Percentiles rank a stretch among this genome's conserved stretches.
Evolutionary conservation across 106 monocot genomes (phyloP).

Genomic region (Gastrodia elata): DNA sequence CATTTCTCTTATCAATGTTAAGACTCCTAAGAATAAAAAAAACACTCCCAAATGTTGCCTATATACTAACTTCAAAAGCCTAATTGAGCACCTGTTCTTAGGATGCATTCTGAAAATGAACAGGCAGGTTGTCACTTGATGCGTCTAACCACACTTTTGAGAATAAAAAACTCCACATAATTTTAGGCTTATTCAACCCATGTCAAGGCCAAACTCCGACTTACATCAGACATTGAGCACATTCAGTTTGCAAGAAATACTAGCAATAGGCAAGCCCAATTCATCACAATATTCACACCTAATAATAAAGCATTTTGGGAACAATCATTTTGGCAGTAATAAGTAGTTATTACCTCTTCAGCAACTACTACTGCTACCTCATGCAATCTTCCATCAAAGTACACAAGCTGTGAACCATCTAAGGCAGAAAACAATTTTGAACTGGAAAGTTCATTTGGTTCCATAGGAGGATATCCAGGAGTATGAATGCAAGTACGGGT

Average conservation of each 20-base stretch:
- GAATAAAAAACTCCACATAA: neutral
- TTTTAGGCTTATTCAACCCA: neutral
- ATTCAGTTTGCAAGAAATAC: neutral
- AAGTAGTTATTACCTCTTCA: slow-evolving; percentile 58
- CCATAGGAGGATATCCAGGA: slow-evolving; percentile 73
- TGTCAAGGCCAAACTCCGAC: neutral
- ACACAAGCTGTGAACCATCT: slow-evolving; percentile 62
- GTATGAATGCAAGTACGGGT: slow-evolving; percentile 96
- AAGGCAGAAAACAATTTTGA: slow-evolving; percentile 66
- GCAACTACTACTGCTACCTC: slow-evolving; percentile 90
- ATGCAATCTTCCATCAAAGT: slow-evolving; percentile 82
- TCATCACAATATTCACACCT: neutral
- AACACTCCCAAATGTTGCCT: neutral
- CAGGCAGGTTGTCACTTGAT: neutral
- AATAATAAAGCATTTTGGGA: neutral
- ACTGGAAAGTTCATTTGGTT: slow-evolving; percentile 55
- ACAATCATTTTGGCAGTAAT: neutral
- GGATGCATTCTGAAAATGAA: neutral
- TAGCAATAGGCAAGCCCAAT: neutral
- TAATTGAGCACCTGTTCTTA: neutral
- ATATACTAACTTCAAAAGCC: too few relatives aligned
- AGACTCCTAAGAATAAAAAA: neutral
- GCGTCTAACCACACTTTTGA: neutral
- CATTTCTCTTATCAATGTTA: neutral
- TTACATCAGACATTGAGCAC: neutral